Percentiles rank a stretch among this genome's conserved stretches.
Evolutionary conservation across 1,284 basidiomycete genomes (phyloP).

Genomic region (Stygiomarasmius scandens): DNA sequence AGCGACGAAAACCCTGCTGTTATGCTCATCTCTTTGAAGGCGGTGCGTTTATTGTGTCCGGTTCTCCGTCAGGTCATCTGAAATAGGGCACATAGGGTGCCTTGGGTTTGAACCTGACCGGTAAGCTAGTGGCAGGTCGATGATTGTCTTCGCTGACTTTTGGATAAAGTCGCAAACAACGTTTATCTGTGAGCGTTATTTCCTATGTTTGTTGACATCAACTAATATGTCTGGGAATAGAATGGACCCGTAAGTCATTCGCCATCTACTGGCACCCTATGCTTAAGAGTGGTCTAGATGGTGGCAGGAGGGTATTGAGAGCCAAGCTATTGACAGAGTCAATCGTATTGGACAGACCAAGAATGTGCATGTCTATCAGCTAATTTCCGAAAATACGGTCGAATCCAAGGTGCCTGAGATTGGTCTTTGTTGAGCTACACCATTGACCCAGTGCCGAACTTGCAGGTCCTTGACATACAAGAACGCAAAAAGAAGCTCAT

Average conservation of each 20-base stretch:
- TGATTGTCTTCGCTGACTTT: background rate
- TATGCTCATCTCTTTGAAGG: conserved; percentile 87
- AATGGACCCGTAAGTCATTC: conserved; percentile 78
- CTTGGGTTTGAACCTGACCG: conserved; percentile 83
- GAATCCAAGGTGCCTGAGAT: conserved; percentile 66
- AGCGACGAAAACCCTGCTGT: conserved; percentile 63
- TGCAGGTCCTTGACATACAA: conserved; percentile 80
- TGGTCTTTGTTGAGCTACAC: background rate
- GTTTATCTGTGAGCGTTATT: conserved; percentile 73
- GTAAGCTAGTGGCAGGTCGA: conserved; percentile 21
- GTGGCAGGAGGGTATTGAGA: conserved; percentile 90
- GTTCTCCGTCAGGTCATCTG: background rate
- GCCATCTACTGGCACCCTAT: too few species aligned
- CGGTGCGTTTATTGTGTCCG: conserved; percentile 35
- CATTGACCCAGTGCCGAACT: background rate
- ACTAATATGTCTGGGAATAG: conserved; percentile 38
- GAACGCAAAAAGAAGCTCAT: conserved; percentile 76
- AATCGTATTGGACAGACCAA: conserved; percentile 80
- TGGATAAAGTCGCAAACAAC: conserved; percentile 72
- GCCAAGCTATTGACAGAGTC: conserved; percentile 82
- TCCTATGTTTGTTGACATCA: background rate
- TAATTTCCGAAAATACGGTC: conserved; percentile 86
- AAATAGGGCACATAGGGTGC: conserved; percentile 53
- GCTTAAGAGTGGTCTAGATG: conserved; percentile 47
- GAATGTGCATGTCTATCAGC: conserved; percentile 82